Evolutionary conservation across 1,284 basidiomycete genomes (phyloP), one percentile per base, ranked within the genome.

Genomic region (Boletus semigastroideus): DNA sequence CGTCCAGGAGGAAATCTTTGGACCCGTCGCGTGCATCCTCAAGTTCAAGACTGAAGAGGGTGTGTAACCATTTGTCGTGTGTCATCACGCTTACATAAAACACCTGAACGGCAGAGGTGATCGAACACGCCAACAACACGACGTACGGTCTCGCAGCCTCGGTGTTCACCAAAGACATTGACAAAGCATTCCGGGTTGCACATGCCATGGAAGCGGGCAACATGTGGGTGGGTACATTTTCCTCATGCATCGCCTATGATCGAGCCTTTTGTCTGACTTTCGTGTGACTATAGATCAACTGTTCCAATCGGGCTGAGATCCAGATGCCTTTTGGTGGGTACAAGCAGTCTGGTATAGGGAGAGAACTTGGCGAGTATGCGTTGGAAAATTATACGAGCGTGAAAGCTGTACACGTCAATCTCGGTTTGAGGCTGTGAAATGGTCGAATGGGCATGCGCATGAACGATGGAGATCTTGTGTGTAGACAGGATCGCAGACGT

Each of bases 291-390:
- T 20, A 82, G 83, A 73, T 91, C 59, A 92, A 92, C 73, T 83
- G 78, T 56, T 77, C 78, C 58, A 86, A 87, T 72, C 69, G 74
- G 61, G 68, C 82, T 13, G 75, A 87, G 62, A 69, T 79, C 28
- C 71, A 77, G 49, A 74, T 87, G 46, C 87, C 88, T 11, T 92
- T 93, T 65, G 89, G 90, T 51, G 90, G 90, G 27, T 92, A 77
- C 79, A 93, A 93, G 77, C 80, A 86, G 61, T 80, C 78, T n/a
- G 86, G 87, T 50, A 81, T 90, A 49, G 90, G 90, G 1, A 77
- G 87, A 46, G 89, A 92, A 65, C 70, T 87, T 33, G 87, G 90
- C 48, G 80, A 89, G 66, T 86, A 90, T 64, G 89, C 87, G 4
- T 67, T 91, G 51, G 74, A 75, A 44, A 78, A 78, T 72, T 89